A percentile compares a stretch with the other conserved stretches of the same genome.
phyloP scores from a whole-genome alignment of 176 grass and related monocot species.

The Calamus simplicifolius region DNA sequence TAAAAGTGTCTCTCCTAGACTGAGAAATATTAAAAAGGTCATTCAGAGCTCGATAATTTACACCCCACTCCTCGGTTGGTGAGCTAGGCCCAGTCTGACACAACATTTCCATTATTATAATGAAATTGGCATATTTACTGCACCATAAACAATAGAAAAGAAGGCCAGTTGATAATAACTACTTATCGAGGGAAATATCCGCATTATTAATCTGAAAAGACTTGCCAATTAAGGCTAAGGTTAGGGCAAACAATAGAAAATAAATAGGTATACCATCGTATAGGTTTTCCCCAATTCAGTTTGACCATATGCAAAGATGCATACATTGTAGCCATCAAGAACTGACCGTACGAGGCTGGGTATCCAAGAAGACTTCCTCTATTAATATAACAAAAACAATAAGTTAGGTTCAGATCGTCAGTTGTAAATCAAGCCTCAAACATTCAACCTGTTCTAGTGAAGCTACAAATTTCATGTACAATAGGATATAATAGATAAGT shows the following conservation, averaged over 20 bases:
- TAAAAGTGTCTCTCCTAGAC: slow-evolving; percentile 43
- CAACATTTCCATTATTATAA: not conserved
- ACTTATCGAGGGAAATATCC: no score
- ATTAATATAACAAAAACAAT: slow-evolving; percentile 8
- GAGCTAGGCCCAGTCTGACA: slow-evolving; percentile 66
- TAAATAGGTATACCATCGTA: slow-evolving; percentile 66
- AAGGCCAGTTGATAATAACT: no score
- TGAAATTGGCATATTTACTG: no score
- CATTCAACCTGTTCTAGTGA: not conserved
- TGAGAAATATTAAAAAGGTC: slow-evolving; percentile 76
- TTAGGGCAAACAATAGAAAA: not conserved
- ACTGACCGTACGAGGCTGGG: slow-evolving; percentile 72
- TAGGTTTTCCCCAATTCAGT: slow-evolving; percentile 96
- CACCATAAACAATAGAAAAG: no score
- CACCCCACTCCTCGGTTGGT: slow-evolving; percentile 68
- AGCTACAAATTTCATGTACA: not conserved
- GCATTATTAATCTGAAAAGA: no score
- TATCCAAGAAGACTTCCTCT: slow-evolving; percentile 84
- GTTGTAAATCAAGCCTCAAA: no score
- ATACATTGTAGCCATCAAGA: slow-evolving; percentile 96
- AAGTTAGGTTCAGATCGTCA: slow-evolving; percentile 2
- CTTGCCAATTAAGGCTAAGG: not conserved
- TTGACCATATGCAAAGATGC: slow-evolving; percentile 96
- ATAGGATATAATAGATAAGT: no score
- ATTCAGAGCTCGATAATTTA: slow-evolving; percentile 80